Base-by-base conservation (phyloP, 1,139 yeast species). In the Candida sojae region DNA sequence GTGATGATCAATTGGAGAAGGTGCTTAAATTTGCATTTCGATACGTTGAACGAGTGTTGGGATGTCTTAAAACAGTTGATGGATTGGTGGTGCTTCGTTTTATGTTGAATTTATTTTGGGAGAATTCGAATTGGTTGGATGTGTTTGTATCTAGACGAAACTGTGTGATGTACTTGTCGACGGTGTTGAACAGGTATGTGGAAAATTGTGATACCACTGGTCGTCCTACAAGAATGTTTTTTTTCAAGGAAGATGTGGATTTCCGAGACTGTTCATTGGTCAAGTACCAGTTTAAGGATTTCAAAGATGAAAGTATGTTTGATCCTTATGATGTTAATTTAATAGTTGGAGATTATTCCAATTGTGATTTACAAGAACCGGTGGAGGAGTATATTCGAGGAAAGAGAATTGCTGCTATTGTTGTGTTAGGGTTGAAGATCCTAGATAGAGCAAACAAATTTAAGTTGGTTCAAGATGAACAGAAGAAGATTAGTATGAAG, bases 221-320 rank as follows among this genome's bases (percentile, higher is more conserved):
- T 29, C 50, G 68, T 38, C 77, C 79, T 1, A 51, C 61, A n/a
- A 71, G 92, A 61, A 60, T 64, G 1, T 79, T 82, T 53, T 79
- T 77, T 49, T 86, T 84, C 57, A 64, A 70, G 39, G 93, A 86
- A 56, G 95, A 87, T 66, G 81, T 85, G 8, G 65, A 74, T 12
- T 68, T 84, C 52, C 80, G 80, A 52, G 91, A 84, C 50, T 84
- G 82, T 56, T 68, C 71, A 45, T 75, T 84, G 3, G 70, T 86
- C 29, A 77, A 74, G 36, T 77, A 68, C 56, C 77, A 77, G 50
- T 71, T 85, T 50, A 75, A 75, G 47, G 91, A 84, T 60, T 86
- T 85, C 57, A 73, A 82, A 53, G 89, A 84, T 58, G 72, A 72
- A 17, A 70, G 64, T 46, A 58, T 74, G 43, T 74, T 73, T 52